A percentile compares a stretch with the other conserved stretches of the same genome.
These are phyloP conservation scores for Pseudozyma hubeiensis DNA, from an alignment of 1,284 basidiomycete genomes.

Conservation along the genomic window DNA sequence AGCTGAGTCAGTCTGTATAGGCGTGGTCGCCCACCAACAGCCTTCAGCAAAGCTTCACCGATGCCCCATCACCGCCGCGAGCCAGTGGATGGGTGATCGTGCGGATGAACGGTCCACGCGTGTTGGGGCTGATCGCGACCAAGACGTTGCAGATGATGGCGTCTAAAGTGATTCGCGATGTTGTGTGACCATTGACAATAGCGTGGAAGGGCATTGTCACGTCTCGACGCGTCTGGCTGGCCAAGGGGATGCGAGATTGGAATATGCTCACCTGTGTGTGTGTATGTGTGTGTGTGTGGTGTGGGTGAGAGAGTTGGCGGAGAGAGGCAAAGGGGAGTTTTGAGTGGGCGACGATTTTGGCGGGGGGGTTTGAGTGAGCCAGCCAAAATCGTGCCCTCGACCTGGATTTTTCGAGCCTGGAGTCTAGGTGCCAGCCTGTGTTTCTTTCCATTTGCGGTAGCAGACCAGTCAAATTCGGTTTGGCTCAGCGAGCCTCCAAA, in stretches of 20 bases:
- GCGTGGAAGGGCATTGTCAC: slow-evolving; percentile 28
- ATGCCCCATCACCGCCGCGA: not conserved
- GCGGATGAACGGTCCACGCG: slow-evolving; percentile 8
- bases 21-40: too few relatives aligned
- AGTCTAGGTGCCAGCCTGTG: not conserved
- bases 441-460: slow-evolving; percentile 12
- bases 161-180: slow-evolving; percentile 19
- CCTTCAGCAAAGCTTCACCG: not conserved
- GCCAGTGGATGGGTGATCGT: slow-evolving; percentile 12
- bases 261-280: slow-evolving; percentile 47
- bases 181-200: slow-evolving; percentile 15
- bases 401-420: not conserved
- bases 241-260: slow-evolving; percentile 20
- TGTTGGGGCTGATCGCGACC: slow-evolving; percentile 35
- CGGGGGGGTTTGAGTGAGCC: slow-evolving; percentile 41
- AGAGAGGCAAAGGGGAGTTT: slow-evolving; percentile 34
- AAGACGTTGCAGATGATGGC: slow-evolving; percentile 27
- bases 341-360: slow-evolving; percentile 33
- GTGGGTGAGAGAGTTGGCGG: slow-evolving; percentile 42
- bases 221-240: slow-evolving; percentile 40
- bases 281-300: slow-evolving; percentile 33
- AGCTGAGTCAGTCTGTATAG: not conserved
- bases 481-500: not conserved
- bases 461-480: slow-evolving; percentile 13
- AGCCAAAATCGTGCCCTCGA: slow-evolving; percentile 15